Evolutionary conservation across 2,329 filamentous ascomycete species (phyloP), one percentile per base, ranked within the genome.

Genomic region (Botrytis squamosa): DNA sequence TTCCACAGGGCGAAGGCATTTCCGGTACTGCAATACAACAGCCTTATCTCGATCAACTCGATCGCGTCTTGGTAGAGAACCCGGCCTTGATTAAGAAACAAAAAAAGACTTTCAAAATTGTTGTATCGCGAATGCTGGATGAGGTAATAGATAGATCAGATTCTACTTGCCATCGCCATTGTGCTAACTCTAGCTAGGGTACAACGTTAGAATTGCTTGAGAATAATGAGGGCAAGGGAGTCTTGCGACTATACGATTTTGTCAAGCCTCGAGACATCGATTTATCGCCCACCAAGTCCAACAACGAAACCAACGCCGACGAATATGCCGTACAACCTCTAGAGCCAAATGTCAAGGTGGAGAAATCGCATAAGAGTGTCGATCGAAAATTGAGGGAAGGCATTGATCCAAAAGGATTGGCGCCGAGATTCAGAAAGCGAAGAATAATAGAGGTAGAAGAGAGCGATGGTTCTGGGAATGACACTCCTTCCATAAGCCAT

Each of bases 401-500:
- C 22, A 72, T 72, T 46, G 70, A 68, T 40, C 70, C 63, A 29
- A 68, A 72, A 68, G 63, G 52, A 44, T 60, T 68, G 40, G 70
- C 40, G 6, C 63, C 70, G 4, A 66, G 42, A 33, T 57, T 59
- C 5, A 72, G 44, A 59, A 72, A 60, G 46, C 52, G 70, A 38
- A 72, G 63, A 49, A 64, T 72, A 55, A 59, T 64, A 10, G 63
- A 72, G 38, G 63, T 72, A 14, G 52, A 57, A 16, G 70, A 68
- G 55, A 72, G 70, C 49, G 70, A 72, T 60, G 52, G 38, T 25
- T 72, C 70, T 33, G 70, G 38, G 1, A 49, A 68, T 18, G 63
- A 59, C 10, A 57, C 49, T 29, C 52, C 38, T 65, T 55, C 33
- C n/a, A 16, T 46, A 40, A 52, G 63, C 20, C 29, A 52, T n/a